phyloP scores from a whole-genome alignment of 2,329 filamentous ascomycete species.

The Alternaria tenuissima region DNA sequence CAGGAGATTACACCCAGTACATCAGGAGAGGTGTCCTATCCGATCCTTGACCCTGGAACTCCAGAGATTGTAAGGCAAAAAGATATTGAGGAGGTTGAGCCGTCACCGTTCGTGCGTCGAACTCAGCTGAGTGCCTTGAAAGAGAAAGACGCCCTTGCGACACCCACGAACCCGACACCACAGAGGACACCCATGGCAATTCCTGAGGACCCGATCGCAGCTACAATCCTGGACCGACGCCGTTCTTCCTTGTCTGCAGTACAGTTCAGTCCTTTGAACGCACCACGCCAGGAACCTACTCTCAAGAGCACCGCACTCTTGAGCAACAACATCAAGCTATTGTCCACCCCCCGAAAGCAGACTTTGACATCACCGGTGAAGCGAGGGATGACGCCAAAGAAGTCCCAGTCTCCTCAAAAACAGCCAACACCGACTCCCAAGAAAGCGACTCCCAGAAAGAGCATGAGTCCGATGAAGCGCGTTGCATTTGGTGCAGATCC shows the following conservation, averaged over 20 bases:
- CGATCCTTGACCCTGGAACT: constrained; percentile 38
- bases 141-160: constrained; percentile 24
- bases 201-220: constrained; percentile 45
- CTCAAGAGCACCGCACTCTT: constrained; percentile 47
- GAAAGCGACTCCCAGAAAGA: constrained; percentile 38
- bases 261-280: constrained; percentile 47
- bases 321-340: constrained; percentile 56
- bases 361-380: constrained; percentile 54
- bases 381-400: constrained; percentile 49
- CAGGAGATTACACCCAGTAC: constrained; percentile 34
- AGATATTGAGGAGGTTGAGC: constrained; percentile 43
- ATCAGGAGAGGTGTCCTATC: constrained; percentile 34
- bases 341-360: constrained; percentile 60
- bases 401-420: constrained; percentile 50
- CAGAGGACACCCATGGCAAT: constrained; percentile 28
- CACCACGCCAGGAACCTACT: constrained; percentile 36
- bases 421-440: constrained; percentile 51
- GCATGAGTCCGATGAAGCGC: constrained; percentile 45
- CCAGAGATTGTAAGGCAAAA: constrained; percentile 39
- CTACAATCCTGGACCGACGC: constrained; percentile 45
- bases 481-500: constrained; percentile 42
- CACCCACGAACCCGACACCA: constrained; percentile 30
- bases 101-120: constrained; percentile 45
- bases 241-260: constrained; percentile 46
- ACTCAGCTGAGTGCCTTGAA: constrained; percentile 33